These are phyloP conservation scores for Stevia rebaudiana DNA, from an alignment of 140 eudicot species.

Conservation along the genomic window DNA sequence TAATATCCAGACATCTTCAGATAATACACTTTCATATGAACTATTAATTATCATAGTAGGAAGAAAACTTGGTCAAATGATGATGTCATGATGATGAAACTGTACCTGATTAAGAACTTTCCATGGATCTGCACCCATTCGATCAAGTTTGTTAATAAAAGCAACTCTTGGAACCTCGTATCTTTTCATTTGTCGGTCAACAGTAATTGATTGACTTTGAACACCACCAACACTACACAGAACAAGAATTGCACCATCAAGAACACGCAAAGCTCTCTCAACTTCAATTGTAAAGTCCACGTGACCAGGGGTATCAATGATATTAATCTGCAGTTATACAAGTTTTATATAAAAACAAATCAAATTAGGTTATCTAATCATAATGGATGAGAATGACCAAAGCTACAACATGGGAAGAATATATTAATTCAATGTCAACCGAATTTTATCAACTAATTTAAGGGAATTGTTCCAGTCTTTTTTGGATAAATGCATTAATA, in stretches of 20 bases:
- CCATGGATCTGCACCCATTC: constrained; percentile 99
- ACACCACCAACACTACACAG: constrained; percentile 99
- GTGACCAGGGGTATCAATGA: constrained; percentile 97
- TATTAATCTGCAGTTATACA: constrained; percentile 59
- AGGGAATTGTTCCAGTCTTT: neutral
- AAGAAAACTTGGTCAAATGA: neutral
- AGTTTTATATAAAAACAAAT: constrained; percentile 5
- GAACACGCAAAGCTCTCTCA: constrained; percentile 98
- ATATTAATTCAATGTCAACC: neutral
- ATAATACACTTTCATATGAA: neutral
- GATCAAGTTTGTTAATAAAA: constrained; percentile 90
- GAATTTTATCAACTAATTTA: neutral
- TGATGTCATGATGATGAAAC: constrained; percentile 12
- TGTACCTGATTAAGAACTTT: constrained; percentile 88
- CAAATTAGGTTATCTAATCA: neutral
- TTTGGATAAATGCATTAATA: neutral
- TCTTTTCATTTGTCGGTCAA: constrained; percentile 98
- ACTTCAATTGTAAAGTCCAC: constrained; percentile 99
- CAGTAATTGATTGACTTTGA: constrained; percentile 97
- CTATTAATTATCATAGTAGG: constrained; percentile 5
- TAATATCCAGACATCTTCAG: constrained; percentile 10
- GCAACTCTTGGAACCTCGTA: constrained; percentile 94
- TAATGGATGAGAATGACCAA: neutral
- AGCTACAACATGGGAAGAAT: neutral
- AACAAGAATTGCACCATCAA: constrained; percentile 98